Evolutionary conservation across 352 stramenopile genomes (phyloP).

Genomic region (Pythium aquatile): DNA sequence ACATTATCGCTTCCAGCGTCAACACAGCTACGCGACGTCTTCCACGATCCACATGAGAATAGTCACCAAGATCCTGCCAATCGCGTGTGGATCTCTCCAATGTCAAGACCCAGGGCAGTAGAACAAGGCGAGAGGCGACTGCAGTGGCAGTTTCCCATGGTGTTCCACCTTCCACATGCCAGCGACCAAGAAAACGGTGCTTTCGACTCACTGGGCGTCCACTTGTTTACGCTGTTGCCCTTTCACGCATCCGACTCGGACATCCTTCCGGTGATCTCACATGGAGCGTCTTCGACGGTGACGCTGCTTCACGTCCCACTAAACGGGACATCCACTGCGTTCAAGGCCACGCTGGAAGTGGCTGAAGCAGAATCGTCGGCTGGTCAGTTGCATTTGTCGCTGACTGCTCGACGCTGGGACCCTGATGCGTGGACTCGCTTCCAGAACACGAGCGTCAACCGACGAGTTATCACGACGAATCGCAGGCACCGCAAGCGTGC

Average conservation of each 20-base stretch:
- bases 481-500: conserved; percentile 32
- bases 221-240: background rate
- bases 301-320: background rate
- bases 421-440: conserved; percentile 45
- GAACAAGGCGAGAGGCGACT: background rate
- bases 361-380: background rate
- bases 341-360: background rate
- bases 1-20: background rate
- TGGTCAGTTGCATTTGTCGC: conserved; percentile 21
- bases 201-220: background rate
- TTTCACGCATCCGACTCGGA: background rate
- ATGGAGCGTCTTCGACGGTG: background rate
- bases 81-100: conserved; percentile 17
- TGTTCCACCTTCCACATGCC: background rate
- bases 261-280: background rate
- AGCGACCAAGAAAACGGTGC: background rate
- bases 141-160: conserved; percentile 14
- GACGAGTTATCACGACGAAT: conserved; percentile 73
- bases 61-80: background rate
- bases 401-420: conserved; percentile 48
- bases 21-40: background rate
- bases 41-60: background rate
- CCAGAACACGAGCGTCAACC: conserved; percentile 24
- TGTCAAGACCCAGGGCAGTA: background rate
- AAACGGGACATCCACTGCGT: background rate